A percentile compares a stretch with the other conserved stretches of the same genome.
Evolutionary conservation across 768 basidiomycete species (phyloP).

Genomic region (Serendipita vermifera): DNA sequence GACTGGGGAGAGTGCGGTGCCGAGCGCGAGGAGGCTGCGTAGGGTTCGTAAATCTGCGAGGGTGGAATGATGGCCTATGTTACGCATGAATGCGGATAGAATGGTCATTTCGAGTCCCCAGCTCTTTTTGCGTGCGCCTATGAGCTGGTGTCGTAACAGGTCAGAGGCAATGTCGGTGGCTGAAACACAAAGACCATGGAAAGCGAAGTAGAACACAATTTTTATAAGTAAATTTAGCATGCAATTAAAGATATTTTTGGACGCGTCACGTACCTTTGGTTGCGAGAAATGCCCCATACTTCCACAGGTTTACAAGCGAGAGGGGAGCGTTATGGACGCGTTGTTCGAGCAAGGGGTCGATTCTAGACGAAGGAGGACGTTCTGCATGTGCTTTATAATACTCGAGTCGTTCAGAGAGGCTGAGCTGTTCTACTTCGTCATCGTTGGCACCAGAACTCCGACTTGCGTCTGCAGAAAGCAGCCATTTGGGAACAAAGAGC

Average conservation of each 20-base stretch:
- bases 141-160: slow-evolving; percentile 63
- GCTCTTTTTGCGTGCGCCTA: slow-evolving; percentile 75
- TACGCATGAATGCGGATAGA: slow-evolving; percentile 71
- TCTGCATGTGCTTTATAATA: slow-evolving; percentile 6
- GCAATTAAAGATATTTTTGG: slow-evolving; percentile 40
- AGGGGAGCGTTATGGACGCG: slow-evolving; percentile 42
- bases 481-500: slow-evolving; percentile 1
- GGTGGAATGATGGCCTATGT: slow-evolving; percentile 64
- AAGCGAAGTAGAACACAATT: background rate
- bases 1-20: slow-evolving; percentile 70
- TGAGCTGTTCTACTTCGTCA: slow-evolving; percentile 5
- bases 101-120: slow-evolving; percentile 97
- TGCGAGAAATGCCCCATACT: slow-evolving; percentile 46
- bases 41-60: slow-evolving; percentile 61
- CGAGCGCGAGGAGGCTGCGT: slow-evolving; percentile 58
- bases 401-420: background rate
- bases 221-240: background rate
- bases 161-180: slow-evolving; percentile 44
- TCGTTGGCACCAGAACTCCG: background rate
- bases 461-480: background rate
- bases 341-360: slow-evolving; percentile 53
- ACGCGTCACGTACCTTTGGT: slow-evolving; percentile 52
- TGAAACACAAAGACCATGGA: slow-evolving; percentile 16
- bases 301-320: slow-evolving; percentile 59
- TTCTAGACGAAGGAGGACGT: slow-evolving; percentile 58